These are phyloP conservation scores for Austroboletus rostrupii DNA, from an alignment of 1,284 basidiomycete genomes.

Conservation along the genomic window DNA sequence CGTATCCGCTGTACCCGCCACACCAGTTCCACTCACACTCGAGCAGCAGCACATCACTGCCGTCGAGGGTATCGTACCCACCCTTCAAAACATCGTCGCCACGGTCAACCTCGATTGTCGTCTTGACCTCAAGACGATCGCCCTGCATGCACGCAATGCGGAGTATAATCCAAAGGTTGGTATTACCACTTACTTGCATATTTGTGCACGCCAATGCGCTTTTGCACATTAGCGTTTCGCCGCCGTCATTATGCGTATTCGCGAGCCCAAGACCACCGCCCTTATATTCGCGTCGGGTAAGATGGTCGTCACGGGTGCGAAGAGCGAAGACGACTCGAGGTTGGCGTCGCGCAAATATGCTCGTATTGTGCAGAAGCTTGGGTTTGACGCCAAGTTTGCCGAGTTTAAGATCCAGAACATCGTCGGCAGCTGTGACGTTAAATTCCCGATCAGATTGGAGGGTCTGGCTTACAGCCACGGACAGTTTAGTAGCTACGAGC, in stretches of 20 bases:
- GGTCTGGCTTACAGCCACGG: conserved; percentile 98
- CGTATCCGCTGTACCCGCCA: conserved; percentile 46
- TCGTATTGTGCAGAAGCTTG: conserved; percentile 98
- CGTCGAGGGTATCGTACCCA: conserved; percentile 92
- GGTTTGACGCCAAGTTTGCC: conserved; percentile 98
- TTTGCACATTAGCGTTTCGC: conserved; percentile 90
- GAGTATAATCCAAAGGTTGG: conserved; percentile 99
- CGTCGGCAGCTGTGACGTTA: conserved; percentile 97
- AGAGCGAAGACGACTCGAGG: conserved; percentile 97
- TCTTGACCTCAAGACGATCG: conserved; percentile 97
- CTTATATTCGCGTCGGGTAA: conserved; percentile 99
- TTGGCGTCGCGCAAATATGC: conserved; percentile 98
- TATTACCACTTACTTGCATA: conserved; percentile 41
- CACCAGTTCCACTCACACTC: conserved; percentile 70
- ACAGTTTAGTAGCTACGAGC: conserved; percentile 97
- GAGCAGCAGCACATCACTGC: conserved; percentile 91
- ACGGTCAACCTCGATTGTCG: conserved; percentile 98
- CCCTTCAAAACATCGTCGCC: conserved; percentile 97
- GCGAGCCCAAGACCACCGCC: conserved; percentile 98
- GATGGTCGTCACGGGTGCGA: conserved; percentile 99
- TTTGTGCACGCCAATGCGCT: conserved; percentile 58
- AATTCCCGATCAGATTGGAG: conserved; percentile 98
- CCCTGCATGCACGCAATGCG: conserved; percentile 95
- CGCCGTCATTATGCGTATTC: conserved; percentile 99
- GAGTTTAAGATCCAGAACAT: conserved; percentile 99